Conservation (phyloP, 2,329 filamentous ascomycete species). For the Xylaria sp. region DNA sequence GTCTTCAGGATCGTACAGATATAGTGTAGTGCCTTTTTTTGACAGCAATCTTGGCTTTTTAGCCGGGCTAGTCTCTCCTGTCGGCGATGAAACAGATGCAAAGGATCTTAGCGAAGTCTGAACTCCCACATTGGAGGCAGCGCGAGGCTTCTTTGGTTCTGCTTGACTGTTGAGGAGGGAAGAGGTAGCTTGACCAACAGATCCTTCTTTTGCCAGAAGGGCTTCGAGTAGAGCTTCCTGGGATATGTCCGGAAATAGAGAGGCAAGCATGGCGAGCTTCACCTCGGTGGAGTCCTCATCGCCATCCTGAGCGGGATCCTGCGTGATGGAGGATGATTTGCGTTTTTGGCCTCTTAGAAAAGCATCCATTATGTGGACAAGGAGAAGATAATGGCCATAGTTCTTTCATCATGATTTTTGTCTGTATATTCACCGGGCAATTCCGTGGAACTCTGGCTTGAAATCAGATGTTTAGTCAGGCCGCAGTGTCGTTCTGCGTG, state of each 20-base stretch:
- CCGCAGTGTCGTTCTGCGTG: neutral
- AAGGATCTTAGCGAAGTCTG: conserved; percentile 74
- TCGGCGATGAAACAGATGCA: conserved; percentile 43
- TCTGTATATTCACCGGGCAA: neutral
- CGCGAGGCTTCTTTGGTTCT: conserved; percentile 47
- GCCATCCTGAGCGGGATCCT: conserved; percentile 34
- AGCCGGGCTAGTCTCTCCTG: conserved; percentile 35
- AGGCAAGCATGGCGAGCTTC: conserved; percentile 86
- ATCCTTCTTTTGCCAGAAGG: conserved; percentile 81
- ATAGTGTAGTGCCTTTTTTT: conserved; percentile 83
- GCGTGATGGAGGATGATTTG: conserved; percentile 50
- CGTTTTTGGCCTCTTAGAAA: conserved; percentile 68
- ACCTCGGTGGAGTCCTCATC: conserved; percentile 83
- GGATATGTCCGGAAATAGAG: conserved; percentile 73
- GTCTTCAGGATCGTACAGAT: conserved; percentile 84
- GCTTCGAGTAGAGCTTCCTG: conserved; percentile 80
- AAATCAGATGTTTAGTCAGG: conserved; percentile 13
- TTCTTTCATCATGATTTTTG: conserved; percentile 24
- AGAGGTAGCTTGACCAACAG: conserved; percentile 72
- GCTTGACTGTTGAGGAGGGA: conserved; percentile 57
- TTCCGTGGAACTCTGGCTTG: conserved; percentile 3
- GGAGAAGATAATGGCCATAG: neutral
- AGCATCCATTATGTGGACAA: conserved; percentile 62
- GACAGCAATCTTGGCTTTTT: conserved; percentile 65
- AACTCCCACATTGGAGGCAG: conserved; percentile 57